A percentile compares a stretch with the other conserved stretches of the same genome.
Conservation (phyloP, 768 basidiomycete species). For the Nidula microcarpa region DNA sequence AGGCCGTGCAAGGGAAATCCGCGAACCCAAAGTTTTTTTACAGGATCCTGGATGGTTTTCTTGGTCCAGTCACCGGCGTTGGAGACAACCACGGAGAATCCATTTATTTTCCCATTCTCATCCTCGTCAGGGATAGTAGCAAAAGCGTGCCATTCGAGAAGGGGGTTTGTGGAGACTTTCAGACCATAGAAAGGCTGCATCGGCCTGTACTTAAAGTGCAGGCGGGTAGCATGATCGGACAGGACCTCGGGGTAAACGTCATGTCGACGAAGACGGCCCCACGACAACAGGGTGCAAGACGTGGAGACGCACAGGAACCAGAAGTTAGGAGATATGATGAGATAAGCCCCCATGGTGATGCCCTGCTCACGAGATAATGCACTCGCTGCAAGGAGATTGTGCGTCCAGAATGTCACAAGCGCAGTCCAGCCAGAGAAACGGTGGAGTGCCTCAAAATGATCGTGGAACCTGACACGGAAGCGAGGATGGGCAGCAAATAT, state of each 20-base stretch:
- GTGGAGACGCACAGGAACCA: constrained; percentile 40
- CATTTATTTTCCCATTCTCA: constrained; percentile 27
- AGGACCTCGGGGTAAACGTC: constrained; percentile 47
- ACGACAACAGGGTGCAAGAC: constrained; percentile 42
- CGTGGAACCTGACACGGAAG: constrained; percentile 42
- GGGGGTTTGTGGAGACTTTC: constrained; percentile 31
- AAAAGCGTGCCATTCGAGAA: constrained; percentile 50
- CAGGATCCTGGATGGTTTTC: constrained; percentile 44
- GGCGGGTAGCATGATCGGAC: constrained; percentile 50
- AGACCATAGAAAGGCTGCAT: constrained; percentile 32
- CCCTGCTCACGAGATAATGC: constrained; percentile 30
- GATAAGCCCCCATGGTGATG: constrained; percentile 34
- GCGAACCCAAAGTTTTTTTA: constrained; percentile 50
- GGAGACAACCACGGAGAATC: constrained; percentile 50
- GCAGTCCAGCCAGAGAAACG: constrained; percentile 55
- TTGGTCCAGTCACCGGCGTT: constrained; percentile 57
- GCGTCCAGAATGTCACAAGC: constrained; percentile 46
- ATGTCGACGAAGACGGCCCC: constrained; percentile 46
- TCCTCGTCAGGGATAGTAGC: constrained; percentile 37
- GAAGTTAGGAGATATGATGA: constrained; percentile 42
- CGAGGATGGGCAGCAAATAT: constrained; percentile 46
- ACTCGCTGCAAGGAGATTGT: constrained; percentile 26
- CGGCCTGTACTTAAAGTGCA: constrained; percentile 47
- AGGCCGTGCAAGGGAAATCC: constrained; percentile 50
- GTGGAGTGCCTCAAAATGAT: constrained; percentile 53